Evolutionary conservation across 805 yeast species (phyloP).

Genomic region (Metschnikowia cerradonensis): DNA sequence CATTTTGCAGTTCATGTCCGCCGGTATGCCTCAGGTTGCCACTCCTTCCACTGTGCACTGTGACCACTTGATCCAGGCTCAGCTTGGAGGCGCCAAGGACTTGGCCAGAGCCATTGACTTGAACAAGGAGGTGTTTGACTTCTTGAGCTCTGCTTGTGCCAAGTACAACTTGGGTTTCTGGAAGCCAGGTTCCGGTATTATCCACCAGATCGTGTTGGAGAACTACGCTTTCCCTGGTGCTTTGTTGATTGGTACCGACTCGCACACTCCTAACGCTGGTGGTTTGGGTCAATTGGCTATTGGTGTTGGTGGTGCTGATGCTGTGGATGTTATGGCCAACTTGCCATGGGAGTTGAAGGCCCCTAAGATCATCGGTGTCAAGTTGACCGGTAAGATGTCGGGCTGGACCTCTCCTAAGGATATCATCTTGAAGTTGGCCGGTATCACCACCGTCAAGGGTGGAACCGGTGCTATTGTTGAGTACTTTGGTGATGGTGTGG

Average conservation of each 20-base stretch:
- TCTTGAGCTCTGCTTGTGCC: slow-evolving; percentile 83
- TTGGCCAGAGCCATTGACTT: slow-evolving; percentile 80
- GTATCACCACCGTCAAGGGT: slow-evolving; percentile 93
- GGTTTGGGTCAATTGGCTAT: slow-evolving; percentile 97
- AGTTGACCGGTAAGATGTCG: slow-evolving; percentile 83
- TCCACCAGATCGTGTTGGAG: slow-evolving; percentile 94
- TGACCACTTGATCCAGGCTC: slow-evolving; percentile 97
- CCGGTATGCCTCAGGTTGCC: slow-evolving; percentile 86
- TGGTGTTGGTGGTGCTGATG: slow-evolving; percentile 99
- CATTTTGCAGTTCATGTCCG: slow-evolving; percentile 91
- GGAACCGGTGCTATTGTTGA: slow-evolving; percentile 97
- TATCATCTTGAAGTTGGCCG: slow-evolving; percentile 88
- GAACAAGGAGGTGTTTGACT: slow-evolving; percentile 93
- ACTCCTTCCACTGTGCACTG: slow-evolving; percentile 97
- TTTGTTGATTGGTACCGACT: slow-evolving; percentile 93
- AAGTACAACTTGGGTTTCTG: slow-evolving; percentile 97
- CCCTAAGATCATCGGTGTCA: slow-evolving; percentile 92
- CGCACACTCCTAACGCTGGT: slow-evolving; percentile 98
- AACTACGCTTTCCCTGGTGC: slow-evolving; percentile 98
- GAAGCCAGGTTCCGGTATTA: slow-evolving; percentile 98
- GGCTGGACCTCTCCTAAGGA: slow-evolving; percentile 99
- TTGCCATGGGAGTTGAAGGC: slow-evolving; percentile 98
- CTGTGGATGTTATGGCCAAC: slow-evolving; percentile 93
- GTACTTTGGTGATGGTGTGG: slow-evolving; percentile 94
- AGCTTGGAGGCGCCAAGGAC: slow-evolving; percentile 83